Conservation (phyloP, 2,329 filamentous ascomycete genomes). For the Phialemonium atrogriseum region DNA sequence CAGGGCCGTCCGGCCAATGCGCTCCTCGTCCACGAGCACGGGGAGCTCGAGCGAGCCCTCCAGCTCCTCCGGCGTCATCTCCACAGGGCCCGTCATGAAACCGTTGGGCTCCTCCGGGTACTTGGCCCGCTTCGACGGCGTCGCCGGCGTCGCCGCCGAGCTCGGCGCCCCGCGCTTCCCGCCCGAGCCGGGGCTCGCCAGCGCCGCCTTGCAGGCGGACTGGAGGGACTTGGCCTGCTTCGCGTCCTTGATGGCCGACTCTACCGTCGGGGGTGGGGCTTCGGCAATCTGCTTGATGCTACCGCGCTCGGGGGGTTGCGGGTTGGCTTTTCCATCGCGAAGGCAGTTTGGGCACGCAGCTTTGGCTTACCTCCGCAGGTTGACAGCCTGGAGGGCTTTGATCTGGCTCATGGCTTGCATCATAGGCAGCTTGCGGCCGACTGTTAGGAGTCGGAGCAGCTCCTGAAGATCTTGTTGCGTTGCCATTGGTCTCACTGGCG, state of each 20-base stretch:
- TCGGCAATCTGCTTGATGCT: conserved; percentile 50
- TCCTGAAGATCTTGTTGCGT: conserved; percentile 53
- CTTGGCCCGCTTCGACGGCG: conserved; percentile 24
- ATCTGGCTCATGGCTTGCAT: conserved; percentile 51
- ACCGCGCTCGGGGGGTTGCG: conserved; percentile 1
- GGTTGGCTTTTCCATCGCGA: too few relatives aligned
- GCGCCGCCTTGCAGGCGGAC: conserved; percentile 43
- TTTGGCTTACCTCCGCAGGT: conserved; percentile 43
- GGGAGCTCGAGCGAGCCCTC: conserved; percentile 57
- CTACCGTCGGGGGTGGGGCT: conserved; percentile 33
- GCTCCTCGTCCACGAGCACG: conserved; percentile 45
- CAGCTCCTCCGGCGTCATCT: conserved; percentile 44
- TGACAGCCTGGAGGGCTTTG: conserved; percentile 46
- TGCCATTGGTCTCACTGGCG: too few relatives aligned
- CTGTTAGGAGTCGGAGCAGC: conserved; percentile 50
- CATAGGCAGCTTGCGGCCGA: conserved; percentile 47
- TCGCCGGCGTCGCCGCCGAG: conserved; percentile 8
- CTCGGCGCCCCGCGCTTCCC: conserved; percentile 23
- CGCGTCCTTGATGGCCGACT: conserved; percentile 36
- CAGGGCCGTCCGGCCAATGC: conserved; percentile 49
- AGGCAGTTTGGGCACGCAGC: not conserved
- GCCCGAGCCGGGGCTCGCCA: conserved; percentile 13
- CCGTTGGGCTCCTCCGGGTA: conserved; percentile 11
- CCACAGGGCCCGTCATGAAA: conserved; percentile 20
- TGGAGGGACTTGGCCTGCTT: conserved; percentile 44